Percentiles rank a stretch among this genome's conserved stretches.
These are phyloP conservation scores for Aspergillus phoenicis DNA, from an alignment of 2,329 filamentous ascomycete genomes.

Conservation along the genomic window DNA sequence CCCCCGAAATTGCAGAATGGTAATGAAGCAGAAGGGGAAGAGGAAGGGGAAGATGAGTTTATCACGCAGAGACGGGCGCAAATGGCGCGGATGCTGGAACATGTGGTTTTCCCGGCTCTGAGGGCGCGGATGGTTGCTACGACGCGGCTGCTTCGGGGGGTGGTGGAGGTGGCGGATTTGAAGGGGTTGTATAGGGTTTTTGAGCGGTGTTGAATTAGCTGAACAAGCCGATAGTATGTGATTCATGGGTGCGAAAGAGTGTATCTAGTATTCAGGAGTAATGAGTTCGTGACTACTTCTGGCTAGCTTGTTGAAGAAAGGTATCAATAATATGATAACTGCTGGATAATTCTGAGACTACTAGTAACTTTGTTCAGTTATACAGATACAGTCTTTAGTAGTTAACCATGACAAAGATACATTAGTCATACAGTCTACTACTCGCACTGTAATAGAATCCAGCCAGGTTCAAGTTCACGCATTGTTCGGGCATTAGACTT, in stretches of 20 bases:
- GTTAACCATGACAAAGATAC: too few relatives aligned
- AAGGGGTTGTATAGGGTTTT: constrained; percentile 94
- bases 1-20: neutral
- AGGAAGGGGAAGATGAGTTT: constrained; percentile 44
- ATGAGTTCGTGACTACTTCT: neutral
- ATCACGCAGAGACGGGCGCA: constrained; percentile 62
- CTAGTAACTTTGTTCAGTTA: too few relatives aligned
- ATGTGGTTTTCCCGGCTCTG: constrained; percentile 87
- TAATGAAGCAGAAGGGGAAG: constrained; percentile 28
- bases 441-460: too few relatives aligned
- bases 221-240: neutral
- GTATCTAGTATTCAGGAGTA: neutral
- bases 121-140: constrained; percentile 82
- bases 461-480: too few relatives aligned
- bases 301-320: neutral
- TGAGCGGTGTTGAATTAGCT: constrained; percentile 72
- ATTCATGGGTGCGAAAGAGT: neutral
- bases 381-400: too few relatives aligned
- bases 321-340: too few relatives aligned
- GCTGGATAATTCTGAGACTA: too few relatives aligned
- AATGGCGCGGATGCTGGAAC: constrained; percentile 75
- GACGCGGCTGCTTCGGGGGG: constrained; percentile 70
- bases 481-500: neutral
- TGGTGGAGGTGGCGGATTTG: constrained; percentile 85
- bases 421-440: too few relatives aligned